Evolutionary conservation across 805 yeast species (phyloP).

Genomic region (Kluyveromyces starmeri): DNA sequence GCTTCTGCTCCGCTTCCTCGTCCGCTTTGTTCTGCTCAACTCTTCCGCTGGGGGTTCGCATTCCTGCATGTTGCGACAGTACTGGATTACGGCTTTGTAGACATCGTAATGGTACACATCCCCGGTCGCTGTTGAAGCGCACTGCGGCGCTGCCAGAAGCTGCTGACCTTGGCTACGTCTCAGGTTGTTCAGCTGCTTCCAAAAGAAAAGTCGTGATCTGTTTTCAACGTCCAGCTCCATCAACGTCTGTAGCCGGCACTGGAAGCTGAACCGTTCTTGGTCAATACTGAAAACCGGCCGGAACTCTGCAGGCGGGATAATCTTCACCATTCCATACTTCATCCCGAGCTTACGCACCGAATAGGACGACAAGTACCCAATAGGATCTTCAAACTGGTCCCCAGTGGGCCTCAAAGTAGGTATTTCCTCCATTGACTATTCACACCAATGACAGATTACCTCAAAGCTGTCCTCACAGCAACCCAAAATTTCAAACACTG

Average conservation of each 20-base stretch:
- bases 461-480: too few relatives aligned
- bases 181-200: conserved; percentile 51
- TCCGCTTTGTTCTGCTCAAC: conserved; percentile 1
- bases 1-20: conserved; percentile 8
- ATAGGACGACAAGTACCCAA: conserved; percentile 49
- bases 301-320: conserved; percentile 51
- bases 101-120: conserved; percentile 32
- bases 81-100: conserved; percentile 29
- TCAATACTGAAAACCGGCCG: conserved; percentile 48
- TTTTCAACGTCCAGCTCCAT: conserved; percentile 55
- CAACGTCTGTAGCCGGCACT: conserved; percentile 59
- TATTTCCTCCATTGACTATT: conserved; percentile 23
- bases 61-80: too few relatives aligned
- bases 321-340: conserved; percentile 65
- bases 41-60: too few relatives aligned
- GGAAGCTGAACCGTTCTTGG: conserved; percentile 46
- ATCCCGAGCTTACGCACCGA: conserved; percentile 38
- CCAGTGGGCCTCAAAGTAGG: conserved; percentile 52
- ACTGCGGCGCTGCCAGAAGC: conserved; percentile 5
- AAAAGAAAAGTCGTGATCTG: conserved; percentile 54
- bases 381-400: conserved; percentile 55
- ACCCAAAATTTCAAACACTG: too few relatives aligned
- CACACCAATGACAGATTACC: too few relatives aligned
- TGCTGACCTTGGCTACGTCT: conserved; percentile 17
- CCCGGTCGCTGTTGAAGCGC: too few relatives aligned